Evolutionary conservation across 163 green algal genomes (phyloP).

Genomic region (Chlamydomonas reinhardtii): DNA sequence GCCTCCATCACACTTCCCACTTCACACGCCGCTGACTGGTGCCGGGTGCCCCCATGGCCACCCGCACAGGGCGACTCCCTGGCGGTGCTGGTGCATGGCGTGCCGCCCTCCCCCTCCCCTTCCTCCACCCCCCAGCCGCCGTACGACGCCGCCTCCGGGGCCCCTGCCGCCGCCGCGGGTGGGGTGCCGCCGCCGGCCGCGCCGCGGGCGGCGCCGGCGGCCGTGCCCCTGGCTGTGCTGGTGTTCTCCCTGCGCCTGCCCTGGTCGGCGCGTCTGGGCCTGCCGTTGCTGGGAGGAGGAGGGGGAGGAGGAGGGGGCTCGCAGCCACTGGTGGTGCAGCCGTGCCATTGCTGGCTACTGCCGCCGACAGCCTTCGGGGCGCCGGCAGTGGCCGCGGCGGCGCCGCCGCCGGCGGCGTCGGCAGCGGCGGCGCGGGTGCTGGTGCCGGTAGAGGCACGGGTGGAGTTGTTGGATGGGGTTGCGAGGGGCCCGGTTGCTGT

Average conservation of each 20-base stretch:
- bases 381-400: not conserved
- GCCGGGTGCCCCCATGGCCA: too few species aligned
- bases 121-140: not conserved
- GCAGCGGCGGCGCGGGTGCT: not conserved
- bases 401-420: not conserved
- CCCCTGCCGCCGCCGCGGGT: too few species aligned
- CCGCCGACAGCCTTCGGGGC: not conserved
- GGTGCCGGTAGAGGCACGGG: not conserved
- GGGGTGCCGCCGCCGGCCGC: too few species aligned
- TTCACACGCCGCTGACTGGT: too few species aligned
- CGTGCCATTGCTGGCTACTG: conserved; percentile 31
- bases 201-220: too few species aligned
- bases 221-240: not conserved
- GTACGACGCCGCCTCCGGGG: too few species aligned
- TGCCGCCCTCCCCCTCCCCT: not conserved
- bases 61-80: conserved; percentile 37
- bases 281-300: conserved; percentile 3
- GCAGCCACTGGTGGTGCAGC: conserved; percentile 26
- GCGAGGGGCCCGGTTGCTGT: not conserved
- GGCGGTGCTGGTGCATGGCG: conserved; percentile 1
- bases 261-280: not conserved
- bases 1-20: too few species aligned
- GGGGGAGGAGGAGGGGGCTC: not conserved
- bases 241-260: conserved; percentile 24
- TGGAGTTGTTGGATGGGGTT: not conserved